phyloP scores from a whole-genome alignment of 2,329 filamentous ascomycete species.

The Madurella mycetomatis region DNA sequence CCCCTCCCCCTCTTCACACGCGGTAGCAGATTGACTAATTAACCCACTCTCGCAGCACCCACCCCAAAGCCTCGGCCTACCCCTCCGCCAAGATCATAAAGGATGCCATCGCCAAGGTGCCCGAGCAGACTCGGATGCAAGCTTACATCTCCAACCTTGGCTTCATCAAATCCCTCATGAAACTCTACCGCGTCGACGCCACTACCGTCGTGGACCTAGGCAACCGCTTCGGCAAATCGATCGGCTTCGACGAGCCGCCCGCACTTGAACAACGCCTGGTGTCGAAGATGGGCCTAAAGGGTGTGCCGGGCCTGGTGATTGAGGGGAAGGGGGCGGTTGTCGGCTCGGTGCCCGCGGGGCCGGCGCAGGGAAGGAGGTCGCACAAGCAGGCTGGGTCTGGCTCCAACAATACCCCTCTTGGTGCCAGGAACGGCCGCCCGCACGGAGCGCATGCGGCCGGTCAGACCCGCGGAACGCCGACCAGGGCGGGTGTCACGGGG shows the following conservation, averaged over 20 bases:
- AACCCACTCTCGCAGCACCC: conserved; percentile 5
- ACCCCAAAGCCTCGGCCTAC: conserved; percentile 18
- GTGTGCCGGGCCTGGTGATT: conserved; percentile 43
- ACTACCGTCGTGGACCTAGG: conserved; percentile 43
- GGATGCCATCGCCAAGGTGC: conserved; percentile 21
- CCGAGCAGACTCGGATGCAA: conserved; percentile 20
- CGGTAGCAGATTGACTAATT: conserved; percentile 3
- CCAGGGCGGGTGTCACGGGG: too few relatives aligned
- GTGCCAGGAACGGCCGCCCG: background rate
- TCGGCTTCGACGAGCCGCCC: conserved; percentile 46
- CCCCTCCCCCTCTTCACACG: background rate
- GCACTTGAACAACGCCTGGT: conserved; percentile 43
- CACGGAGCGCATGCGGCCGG: background rate
- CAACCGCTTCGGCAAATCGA: conserved; percentile 48
- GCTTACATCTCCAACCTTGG: conserved; percentile 27
- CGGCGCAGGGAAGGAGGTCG: background rate
- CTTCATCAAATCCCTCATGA: conserved; percentile 36
- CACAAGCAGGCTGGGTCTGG: background rate
- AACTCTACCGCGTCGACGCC: conserved; percentile 22
- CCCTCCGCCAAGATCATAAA: conserved; percentile 22
- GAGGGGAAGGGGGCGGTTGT: conserved; percentile 2
- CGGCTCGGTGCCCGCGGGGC: background rate
- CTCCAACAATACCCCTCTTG: background rate
- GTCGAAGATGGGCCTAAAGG: conserved; percentile 55
- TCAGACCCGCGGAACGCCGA: too few relatives aligned